Percentiles rank a stretch among this genome's conserved stretches.
Evolutionary conservation across 768 basidiomycete genomes (phyloP).

Genomic region (Nidularia sp.): DNA sequence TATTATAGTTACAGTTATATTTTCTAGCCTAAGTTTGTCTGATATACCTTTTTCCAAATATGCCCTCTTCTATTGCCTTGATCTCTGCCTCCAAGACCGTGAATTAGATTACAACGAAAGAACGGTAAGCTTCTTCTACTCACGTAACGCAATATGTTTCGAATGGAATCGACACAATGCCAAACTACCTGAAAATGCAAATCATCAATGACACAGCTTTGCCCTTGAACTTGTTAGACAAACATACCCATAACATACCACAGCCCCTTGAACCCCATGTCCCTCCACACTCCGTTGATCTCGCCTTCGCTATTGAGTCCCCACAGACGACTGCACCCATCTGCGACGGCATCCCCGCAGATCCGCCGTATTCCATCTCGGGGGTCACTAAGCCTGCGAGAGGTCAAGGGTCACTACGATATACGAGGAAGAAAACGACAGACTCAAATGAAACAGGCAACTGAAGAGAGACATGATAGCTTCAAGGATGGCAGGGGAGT

Average conservation of each 20-base stretch:
- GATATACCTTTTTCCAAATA: slow-evolving; percentile 29
- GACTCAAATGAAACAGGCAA: no score
- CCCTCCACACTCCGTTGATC: slow-evolving; percentile 42
- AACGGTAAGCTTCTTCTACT: slow-evolving; percentile 19
- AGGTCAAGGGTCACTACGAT: background rate
- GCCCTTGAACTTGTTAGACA: background rate
- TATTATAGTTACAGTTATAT: no score
- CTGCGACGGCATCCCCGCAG: slow-evolving; percentile 42
- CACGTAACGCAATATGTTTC: slow-evolving; percentile 64
- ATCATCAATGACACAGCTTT: no score
- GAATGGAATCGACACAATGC: slow-evolving; percentile 65
- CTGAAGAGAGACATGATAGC: background rate
- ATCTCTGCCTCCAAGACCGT: slow-evolving; percentile 42
- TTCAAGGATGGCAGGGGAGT: background rate
- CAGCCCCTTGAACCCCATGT: slow-evolving; percentile 45
- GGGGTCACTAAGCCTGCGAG: slow-evolving; percentile 40
- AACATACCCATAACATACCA: slow-evolving; percentile 60
- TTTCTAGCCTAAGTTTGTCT: background rate
- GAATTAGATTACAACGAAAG: background rate
- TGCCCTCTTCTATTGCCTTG: slow-evolving; percentile 57
- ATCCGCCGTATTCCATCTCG: slow-evolving; percentile 32
- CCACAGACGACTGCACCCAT: slow-evolving; percentile 49
- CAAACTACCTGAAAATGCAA: slow-evolving; percentile 39
- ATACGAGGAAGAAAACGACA: no score
- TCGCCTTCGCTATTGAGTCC: slow-evolving; percentile 66